Evolutionary conservation across 2,329 filamentous ascomycete species (phyloP).

Genomic region (Aspergillus sp.): DNA sequence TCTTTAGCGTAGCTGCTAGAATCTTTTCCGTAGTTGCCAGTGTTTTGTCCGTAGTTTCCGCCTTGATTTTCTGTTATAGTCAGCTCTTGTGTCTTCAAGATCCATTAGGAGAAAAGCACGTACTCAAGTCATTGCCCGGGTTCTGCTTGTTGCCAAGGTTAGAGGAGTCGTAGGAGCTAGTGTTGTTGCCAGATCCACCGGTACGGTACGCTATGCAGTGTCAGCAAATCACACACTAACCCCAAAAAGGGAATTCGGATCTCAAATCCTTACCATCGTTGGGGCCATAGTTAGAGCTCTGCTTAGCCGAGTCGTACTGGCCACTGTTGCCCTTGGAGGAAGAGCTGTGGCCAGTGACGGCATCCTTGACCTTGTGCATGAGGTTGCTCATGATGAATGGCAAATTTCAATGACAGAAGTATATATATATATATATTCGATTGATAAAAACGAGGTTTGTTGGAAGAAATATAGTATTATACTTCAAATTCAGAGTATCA

Average conservation of each 20-base stretch:
- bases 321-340: constrained; percentile 8
- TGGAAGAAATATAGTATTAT: background rate
- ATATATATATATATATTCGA: too few species aligned
- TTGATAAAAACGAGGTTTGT: background rate
- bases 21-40: too few species aligned
- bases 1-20: too few species aligned
- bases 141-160: background rate
- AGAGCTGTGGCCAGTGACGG: constrained; percentile 27
- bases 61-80: background rate
- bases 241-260: too few species aligned
- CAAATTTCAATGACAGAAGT: background rate
- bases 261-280: background rate
- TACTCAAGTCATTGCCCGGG: background rate
- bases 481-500: background rate
- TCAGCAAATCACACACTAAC: background rate
- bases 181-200: background rate
- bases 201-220: background rate
- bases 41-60: too few species aligned
- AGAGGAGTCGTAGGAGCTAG: background rate
- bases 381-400: constrained; percentile 38
- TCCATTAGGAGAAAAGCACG: background rate
- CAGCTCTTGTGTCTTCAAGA: background rate
- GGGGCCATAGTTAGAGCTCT: background rate
- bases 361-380: constrained; percentile 45
- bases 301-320: background rate